phyloP scores from a whole-genome alignment of 2,329 filamentous ascomycete species.

The Ampelomyces quisqualis region DNA sequence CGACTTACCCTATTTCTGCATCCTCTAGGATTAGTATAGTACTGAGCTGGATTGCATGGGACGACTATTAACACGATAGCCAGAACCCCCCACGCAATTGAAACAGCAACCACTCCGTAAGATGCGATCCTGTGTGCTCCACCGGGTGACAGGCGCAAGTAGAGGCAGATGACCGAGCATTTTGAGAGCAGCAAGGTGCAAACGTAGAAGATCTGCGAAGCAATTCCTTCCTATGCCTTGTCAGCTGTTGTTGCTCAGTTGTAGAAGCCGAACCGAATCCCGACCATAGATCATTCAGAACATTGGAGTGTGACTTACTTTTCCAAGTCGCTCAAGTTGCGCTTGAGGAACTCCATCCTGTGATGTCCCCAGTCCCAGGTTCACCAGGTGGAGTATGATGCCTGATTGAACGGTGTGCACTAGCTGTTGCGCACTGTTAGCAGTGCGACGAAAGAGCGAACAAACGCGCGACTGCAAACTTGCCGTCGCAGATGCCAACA shows the following conservation, averaged over 20 bases:
- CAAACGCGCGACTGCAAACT: slow-evolving; percentile 2
- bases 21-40: slow-evolving; percentile 13
- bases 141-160: slow-evolving; percentile 31
- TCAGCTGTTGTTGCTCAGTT: slow-evolving; percentile 8
- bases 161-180: slow-evolving; percentile 29
- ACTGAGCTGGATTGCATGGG: slow-evolving; percentile 27
- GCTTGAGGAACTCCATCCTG: slow-evolving; percentile 13
- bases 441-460: not conserved
- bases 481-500: slow-evolving; percentile 26
- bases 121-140: slow-evolving; percentile 22
- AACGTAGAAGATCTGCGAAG: slow-evolving; percentile 34
- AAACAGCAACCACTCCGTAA: slow-evolving; percentile 20
- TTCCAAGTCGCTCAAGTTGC: slow-evolving; percentile 25
- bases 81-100: slow-evolving; percentile 24
- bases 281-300: slow-evolving; percentile 5
- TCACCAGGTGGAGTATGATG: slow-evolving; percentile 27
- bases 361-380: slow-evolving; percentile 28
- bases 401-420: slow-evolving; percentile 30
- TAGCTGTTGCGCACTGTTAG: slow-evolving; percentile 21
- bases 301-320: slow-evolving; percentile 22
- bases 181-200: slow-evolving; percentile 33
- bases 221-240: slow-evolving; percentile 30
- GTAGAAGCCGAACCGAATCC: slow-evolving; percentile 16
- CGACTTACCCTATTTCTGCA: slow-evolving; percentile 28
- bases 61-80: slow-evolving; percentile 29